Evolutionary conservation across 805 yeast genomes (phyloP), one percentile per base, ranked within the genome.

Genomic region (Priceomyces castillae): DNA sequence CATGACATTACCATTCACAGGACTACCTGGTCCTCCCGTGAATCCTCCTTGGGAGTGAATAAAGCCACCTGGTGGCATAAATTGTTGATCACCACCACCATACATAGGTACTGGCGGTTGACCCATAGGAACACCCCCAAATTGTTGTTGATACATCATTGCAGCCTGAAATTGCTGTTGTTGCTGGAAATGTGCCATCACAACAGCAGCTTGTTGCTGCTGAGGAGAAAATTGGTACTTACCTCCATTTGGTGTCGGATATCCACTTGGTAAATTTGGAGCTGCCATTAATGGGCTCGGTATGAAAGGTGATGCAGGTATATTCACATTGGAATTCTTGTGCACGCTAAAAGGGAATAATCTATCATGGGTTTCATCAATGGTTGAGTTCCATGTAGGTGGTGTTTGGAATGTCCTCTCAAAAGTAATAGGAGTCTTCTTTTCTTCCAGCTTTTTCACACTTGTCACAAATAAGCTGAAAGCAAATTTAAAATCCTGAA

Each of bases 341-440:
- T 48, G 50, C 10, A 49, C 34, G 41, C 60, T 51, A 43, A 70
- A 70, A 2, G 82, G 77, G 62, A 81, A 80, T 31, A 77, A 59
- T 14, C 68, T 62, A 43, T 71, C 75, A 61, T 80, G 79, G 1
- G 84, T 71, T 44, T 77, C 81, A 35, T 79, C 85, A 18, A 76
- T 62, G 2, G 81, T 79, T 38, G 75, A 65, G 17, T 73, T 71
- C 95, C 95, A 86, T 0, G 90, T 83, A 40, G 95, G 95, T 7
- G 87, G 82, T 0, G 92, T 83, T 33, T 73, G 71, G 59, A 77
- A 87, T 5, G 94, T 81, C 52, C 71, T 79, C 51, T 82, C 90
- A 47, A 82, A 69, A 3, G 52, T 49, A 6, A 62, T 52, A 11
- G 65, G 60, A 3, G 57, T 45, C 1, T 49, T 43, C 15, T 49